Base-by-base conservation (phyloP, 139 green algal genomes). In the Limnomonas spitsbergensis region DNA sequence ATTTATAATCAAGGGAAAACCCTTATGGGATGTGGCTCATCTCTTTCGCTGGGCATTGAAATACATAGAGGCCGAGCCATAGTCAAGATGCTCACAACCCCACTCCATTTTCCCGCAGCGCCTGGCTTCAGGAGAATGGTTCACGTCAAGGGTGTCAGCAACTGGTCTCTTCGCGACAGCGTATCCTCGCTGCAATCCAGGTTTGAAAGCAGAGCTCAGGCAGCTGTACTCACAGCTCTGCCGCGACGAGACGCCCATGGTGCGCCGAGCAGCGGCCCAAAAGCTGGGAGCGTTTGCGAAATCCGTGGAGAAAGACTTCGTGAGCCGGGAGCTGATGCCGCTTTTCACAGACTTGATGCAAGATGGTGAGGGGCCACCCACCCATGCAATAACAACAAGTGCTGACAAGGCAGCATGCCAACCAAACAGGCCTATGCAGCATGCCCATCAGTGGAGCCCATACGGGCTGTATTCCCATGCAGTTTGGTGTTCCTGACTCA, bases 181-280 rank as follows among this genome's bases (percentile, higher is more conserved):
- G 0, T 99, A 98, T 80, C 80, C 86, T 1, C 69, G 81, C 1
- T 61, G 77, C 36, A 82, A 84, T 9, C 42, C 85, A 0, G 61
- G 67, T 34, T 61, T 85, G 27, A 86, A 85, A 39, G 42, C 73
- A 14, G 91, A 98, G 47, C 85, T 99, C 73, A 88, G 94, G 31
- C 77, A 82, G 4, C 53, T 94, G 36, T 99, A 94, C 74, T 68
- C 81, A 1, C 75, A 89, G 61, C 86, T 99, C 42, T 95, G 89
- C 87, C 89, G 91, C 24, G 96, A 99, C 76, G 96, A 99, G 73
- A 99, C 97, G 34, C 96, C 96, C 38, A 99, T 99, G 96, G 96
- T 99, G 4, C 85, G 95, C 34, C 83, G 95, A 0, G 93, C 95
- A 34, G 93, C 94, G 37, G 93, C 95, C 0, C 88, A 94, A 54